Evolutionary conservation across 768 basidiomycete species (phyloP).

Genomic region (Tephrocybe rancida): DNA sequence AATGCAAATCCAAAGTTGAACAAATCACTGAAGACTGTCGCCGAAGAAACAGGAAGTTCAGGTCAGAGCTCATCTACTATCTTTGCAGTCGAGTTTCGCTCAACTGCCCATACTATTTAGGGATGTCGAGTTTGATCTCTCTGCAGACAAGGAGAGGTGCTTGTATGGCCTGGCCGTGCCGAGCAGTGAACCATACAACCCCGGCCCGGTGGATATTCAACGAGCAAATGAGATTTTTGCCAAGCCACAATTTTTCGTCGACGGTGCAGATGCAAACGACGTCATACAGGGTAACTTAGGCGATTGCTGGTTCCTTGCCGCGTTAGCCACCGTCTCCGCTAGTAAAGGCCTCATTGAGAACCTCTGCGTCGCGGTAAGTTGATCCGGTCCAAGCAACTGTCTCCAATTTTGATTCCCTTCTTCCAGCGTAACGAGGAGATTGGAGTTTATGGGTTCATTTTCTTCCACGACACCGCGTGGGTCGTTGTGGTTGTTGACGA

Average conservation of each 20-base stretch:
- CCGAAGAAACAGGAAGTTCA: slow-evolving; percentile 47
- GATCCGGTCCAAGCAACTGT: neutral
- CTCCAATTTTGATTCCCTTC: neutral
- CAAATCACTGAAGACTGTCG: slow-evolving; percentile 32
- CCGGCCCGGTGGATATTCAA: slow-evolving; percentile 44
- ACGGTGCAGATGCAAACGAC: slow-evolving; percentile 44
- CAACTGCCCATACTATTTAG: slow-evolving; percentile 26
- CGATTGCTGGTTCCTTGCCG: slow-evolving; percentile 58
- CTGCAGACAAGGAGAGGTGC: slow-evolving; percentile 39
- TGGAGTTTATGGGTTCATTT: slow-evolving; percentile 56
- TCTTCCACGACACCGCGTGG: slow-evolving; percentile 48
- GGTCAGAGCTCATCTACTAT: slow-evolving; percentile 30
- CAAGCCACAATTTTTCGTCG: slow-evolving; percentile 50
- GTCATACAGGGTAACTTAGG: slow-evolving; percentile 52
- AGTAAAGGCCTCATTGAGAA: slow-evolving; percentile 47
- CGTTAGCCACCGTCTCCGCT: slow-evolving; percentile 50
- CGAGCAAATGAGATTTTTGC: slow-evolving; percentile 54
- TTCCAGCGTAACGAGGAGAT: slow-evolving; percentile 43
- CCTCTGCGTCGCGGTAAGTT: slow-evolving; percentile 49
- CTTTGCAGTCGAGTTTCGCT: slow-evolving; percentile 5
- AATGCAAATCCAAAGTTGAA: slow-evolving; percentile 42
- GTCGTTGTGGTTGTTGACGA: slow-evolving; percentile 50
- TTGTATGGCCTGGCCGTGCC: slow-evolving; percentile 34
- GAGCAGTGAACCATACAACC: slow-evolving; percentile 10
- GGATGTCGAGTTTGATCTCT: slow-evolving; percentile 59